Percentiles rank a stretch among this genome's conserved stretches.
Evolutionary conservation across 208 protist species (phyloP).

Genomic region (Strigomonas culicis): DNA sequence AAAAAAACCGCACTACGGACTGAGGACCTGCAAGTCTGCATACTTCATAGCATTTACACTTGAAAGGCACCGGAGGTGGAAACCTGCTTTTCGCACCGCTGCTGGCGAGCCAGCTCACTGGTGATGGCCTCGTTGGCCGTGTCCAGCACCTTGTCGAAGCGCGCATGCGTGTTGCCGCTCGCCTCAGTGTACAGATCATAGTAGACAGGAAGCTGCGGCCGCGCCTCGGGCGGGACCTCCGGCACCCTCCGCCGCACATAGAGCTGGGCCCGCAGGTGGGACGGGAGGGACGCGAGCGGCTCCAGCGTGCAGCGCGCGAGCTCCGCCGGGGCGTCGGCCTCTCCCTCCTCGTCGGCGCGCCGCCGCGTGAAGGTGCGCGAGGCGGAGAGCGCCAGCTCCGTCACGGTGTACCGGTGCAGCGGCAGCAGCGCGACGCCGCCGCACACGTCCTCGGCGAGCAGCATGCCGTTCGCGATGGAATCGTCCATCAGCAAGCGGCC

Average conservation of each 20-base stretch:
- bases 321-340: not conserved
- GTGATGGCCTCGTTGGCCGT: conserved; percentile 31
- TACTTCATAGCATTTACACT: no score
- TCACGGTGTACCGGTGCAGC: conserved; percentile 58
- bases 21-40: no score
- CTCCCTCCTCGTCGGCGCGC: not conserved
- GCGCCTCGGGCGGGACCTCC: not conserved
- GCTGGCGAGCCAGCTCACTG: conserved; percentile 20
- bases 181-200: no score
- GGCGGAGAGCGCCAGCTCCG: conserved; percentile 61
- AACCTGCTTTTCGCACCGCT: conserved; percentile 14
- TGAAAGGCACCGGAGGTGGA: no score
- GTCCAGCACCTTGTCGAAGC: conserved; percentile 18
- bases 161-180: no score
- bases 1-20: no score
- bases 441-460: conserved; percentile 69
- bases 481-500: conserved; percentile 63
- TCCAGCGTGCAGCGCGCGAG: not conserved
- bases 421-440: conserved; percentile 76
- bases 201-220: no score
- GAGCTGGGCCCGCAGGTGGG: no score
- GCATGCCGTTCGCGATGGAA: conserved; percentile 48
- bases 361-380: conserved; percentile 13
- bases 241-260: no score
- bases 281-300: no score